Evolutionary conservation across 352 stramenopile genomes (phyloP).

Genomic region (Phytopythium ostracodes): DNA sequence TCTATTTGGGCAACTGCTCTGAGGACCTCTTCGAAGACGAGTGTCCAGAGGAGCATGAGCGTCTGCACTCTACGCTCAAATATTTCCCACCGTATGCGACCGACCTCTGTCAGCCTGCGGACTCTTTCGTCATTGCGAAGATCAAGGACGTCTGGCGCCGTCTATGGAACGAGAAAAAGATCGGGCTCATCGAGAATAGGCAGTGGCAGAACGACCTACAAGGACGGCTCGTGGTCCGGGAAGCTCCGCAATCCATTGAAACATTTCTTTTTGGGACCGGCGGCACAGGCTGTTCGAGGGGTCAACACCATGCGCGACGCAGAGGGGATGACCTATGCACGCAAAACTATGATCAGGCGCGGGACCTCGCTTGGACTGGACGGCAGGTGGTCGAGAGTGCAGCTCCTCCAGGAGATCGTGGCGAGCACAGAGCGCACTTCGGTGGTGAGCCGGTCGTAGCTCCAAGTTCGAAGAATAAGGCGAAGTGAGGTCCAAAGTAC

Average conservation of each 20-base stretch:
- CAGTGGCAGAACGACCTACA: conserved; percentile 22
- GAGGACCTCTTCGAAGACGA: conserved; percentile 9
- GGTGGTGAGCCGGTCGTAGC: neutral
- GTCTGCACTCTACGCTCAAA: conserved; percentile 8
- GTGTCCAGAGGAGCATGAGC: conserved; percentile 5
- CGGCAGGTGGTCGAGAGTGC: neutral
- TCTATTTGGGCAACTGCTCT: conserved; percentile 21
- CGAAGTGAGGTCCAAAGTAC: neutral
- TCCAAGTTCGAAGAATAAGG: neutral
- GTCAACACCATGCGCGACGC: conserved; percentile 17
- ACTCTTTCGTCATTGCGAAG: conserved; percentile 29
- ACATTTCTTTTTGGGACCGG: conserved; percentile 18
- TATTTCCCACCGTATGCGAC: conserved; percentile 17
- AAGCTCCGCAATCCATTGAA: conserved; percentile 30
- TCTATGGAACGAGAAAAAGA: conserved; percentile 26
- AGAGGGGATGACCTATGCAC: conserved; percentile 18
- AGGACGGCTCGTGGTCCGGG: conserved; percentile 19
- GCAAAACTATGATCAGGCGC: conserved; percentile 32
- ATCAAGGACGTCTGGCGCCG: conserved; percentile 22
- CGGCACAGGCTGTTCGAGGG: conserved; percentile 16
- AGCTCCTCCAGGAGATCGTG: conserved; percentile 11
- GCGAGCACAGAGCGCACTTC: conserved; percentile 6
- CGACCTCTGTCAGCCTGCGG: conserved; percentile 20
- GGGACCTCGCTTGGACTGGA: conserved; percentile 7
- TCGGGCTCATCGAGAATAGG: conserved; percentile 15